A percentile compares a stretch with the other conserved stretches of the same genome.
These are phyloP conservation scores for Pisolithus orientalis DNA, from an alignment of 768 basidiomycete species.

Conservation along the genomic window DNA sequence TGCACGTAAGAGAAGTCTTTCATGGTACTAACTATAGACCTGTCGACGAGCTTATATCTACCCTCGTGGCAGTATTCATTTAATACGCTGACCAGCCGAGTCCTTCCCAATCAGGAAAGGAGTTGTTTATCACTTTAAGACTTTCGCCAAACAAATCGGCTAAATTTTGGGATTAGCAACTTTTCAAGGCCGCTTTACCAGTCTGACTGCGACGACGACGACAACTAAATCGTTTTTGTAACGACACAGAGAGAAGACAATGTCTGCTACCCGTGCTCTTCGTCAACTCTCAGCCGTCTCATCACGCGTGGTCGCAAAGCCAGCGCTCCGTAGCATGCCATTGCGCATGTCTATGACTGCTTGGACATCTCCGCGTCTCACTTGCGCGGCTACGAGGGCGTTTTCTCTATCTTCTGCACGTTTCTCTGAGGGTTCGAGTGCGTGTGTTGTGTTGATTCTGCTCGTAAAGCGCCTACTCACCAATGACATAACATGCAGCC, in stretches of 20 bases:
- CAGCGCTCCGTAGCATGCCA: constrained; percentile 18
- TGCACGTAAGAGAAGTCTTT: not conserved
- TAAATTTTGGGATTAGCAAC: constrained; percentile 16
- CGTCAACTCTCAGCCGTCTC: constrained; percentile 48
- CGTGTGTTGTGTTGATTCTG: constrained; percentile 11
- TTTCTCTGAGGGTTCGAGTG: constrained; percentile 40
- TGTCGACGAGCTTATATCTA: not conserved
- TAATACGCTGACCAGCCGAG: not conserved
- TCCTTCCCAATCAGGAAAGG: not conserved
- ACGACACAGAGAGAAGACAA: constrained; percentile 18
- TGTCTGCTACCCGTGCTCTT: constrained; percentile 61
- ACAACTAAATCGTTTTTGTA: too few species aligned
- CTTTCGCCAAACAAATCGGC: constrained; percentile 27
- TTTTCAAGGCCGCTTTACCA: too few species aligned
- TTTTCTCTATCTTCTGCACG: constrained; percentile 36
- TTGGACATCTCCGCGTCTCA: constrained; percentile 9
- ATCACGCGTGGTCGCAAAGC: constrained; percentile 29
- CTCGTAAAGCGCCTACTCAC: not conserved
- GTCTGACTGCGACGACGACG: too few species aligned
- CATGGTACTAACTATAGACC: not conserved
- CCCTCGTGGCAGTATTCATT: not conserved
- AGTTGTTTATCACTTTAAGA: constrained; percentile 26
- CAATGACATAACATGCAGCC: constrained; percentile 34
- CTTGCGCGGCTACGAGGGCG: constrained; percentile 26
- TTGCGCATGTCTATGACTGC: constrained; percentile 8